phyloP scores from a whole-genome alignment of 1,139 yeast species.

The Protomyces pachydermus region DNA sequence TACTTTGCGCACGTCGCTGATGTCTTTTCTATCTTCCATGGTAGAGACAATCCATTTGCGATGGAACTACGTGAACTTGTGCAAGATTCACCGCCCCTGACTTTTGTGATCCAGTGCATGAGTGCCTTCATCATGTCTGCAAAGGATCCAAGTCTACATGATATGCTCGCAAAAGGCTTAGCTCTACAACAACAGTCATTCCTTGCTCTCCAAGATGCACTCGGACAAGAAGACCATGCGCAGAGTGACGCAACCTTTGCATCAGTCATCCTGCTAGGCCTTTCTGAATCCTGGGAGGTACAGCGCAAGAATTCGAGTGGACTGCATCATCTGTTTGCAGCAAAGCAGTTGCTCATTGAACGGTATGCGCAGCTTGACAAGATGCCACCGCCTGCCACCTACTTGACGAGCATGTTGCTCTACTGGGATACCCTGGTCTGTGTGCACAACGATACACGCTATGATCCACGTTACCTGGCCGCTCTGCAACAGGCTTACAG shows the following conservation, averaged over 20 bases:
- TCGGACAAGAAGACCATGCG: not conserved
- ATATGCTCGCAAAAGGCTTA: not conserved
- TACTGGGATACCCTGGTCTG: not conserved
- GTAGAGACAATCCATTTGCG: not conserved
- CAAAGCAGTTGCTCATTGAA: constrained; percentile 2
- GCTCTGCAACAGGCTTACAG: not conserved
- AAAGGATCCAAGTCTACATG: not conserved
- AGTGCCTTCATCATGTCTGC: not conserved
- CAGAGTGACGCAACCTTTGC: not conserved
- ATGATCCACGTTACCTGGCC: not conserved
- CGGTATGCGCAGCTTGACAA: not conserved
- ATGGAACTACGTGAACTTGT: not conserved
- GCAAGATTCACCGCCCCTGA: not conserved
- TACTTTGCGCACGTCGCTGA: constrained; percentile 1
- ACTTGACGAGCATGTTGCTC: not conserved
- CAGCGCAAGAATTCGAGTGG: not conserved
- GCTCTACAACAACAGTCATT: not conserved
- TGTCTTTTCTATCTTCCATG: not conserved
- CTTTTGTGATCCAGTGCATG: not conserved
- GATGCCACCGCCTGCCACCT: not conserved
- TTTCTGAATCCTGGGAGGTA: not conserved
- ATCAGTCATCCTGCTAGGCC: not conserved
- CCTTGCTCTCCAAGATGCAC: not conserved
- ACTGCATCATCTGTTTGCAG: constrained; percentile 1
- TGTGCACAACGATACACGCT: not conserved